phyloP scores from a whole-genome alignment of 768 basidiomycete species.

The Sporobolomyces pararoseus region DNA sequence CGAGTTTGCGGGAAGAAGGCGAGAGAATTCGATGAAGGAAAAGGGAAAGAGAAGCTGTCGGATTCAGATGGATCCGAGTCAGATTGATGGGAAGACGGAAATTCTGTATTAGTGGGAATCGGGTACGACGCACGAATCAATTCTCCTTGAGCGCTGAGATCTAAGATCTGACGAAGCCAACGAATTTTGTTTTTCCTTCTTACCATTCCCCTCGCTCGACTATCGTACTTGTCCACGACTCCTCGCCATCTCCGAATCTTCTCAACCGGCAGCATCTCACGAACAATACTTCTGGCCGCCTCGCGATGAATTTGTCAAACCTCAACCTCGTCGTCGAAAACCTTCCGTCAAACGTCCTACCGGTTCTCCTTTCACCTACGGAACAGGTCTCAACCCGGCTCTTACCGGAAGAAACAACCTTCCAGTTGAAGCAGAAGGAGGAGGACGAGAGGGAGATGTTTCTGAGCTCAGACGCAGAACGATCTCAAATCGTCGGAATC shows the following conservation, averaged over 20 bases:
- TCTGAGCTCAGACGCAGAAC: neutral
- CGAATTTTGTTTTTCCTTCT: slow-evolving; percentile 10
- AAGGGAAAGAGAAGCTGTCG: slow-evolving; percentile 46
- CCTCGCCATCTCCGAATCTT: neutral
- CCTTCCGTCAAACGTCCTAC: neutral
- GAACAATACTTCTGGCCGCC: slow-evolving; percentile 44
- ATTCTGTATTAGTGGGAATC: slow-evolving; percentile 7
- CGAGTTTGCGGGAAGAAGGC: neutral
- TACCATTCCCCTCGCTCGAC: neutral
- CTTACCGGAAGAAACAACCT: slow-evolving; percentile 19
- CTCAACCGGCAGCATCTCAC: slow-evolving; percentile 20
- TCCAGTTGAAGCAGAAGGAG: neutral
- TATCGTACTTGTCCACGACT: neutral
- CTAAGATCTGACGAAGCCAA: no score
- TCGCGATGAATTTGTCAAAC: slow-evolving; percentile 32
- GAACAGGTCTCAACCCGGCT: slow-evolving; percentile 48
- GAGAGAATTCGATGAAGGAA: neutral
- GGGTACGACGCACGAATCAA: slow-evolving; percentile 24
- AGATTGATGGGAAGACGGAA: slow-evolving; percentile 52
- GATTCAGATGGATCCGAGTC: slow-evolving; percentile 56
- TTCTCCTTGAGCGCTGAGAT: no score
- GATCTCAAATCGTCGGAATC: no score
- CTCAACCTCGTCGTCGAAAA: neutral
- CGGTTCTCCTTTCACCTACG: slow-evolving; percentile 48
- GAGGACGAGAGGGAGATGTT: neutral